Evolutionary conservation across 2,329 filamentous ascomycete genomes (phyloP).

Genomic region (Stachybotrys echinatus): DNA sequence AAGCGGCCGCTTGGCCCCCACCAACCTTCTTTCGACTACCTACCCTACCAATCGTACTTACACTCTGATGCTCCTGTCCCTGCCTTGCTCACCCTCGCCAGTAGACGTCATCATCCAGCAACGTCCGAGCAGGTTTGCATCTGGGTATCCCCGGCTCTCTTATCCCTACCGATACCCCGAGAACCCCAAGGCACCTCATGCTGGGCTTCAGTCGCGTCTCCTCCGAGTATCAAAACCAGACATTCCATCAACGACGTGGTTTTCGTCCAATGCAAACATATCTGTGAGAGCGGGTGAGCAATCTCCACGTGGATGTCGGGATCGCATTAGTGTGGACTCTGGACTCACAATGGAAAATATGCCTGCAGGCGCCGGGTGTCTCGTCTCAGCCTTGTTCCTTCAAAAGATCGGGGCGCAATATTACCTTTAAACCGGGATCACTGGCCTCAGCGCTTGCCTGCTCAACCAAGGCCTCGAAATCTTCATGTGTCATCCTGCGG

Average conservation of each 20-base stretch:
- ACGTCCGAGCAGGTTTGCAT: too few species aligned
- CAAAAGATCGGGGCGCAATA: conserved; percentile 5
- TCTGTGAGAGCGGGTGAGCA: conserved; percentile 25
- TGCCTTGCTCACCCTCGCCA: neutral
- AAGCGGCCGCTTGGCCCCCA: conserved; percentile 5
- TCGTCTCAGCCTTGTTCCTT: neutral
- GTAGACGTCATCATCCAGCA: too few species aligned
- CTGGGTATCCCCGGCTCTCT: too few species aligned
- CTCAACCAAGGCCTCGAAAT: conserved; percentile 52
- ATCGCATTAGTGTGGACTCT: neutral
- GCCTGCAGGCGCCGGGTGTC: conserved; percentile 30
- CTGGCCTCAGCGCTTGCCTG: conserved; percentile 49
- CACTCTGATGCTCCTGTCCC: neutral
- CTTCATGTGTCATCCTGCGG: conserved; percentile 49
- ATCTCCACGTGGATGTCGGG: conserved; percentile 6
- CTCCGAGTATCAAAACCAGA: neutral
- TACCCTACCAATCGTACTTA: neutral
- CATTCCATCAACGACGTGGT: conserved; percentile 22
- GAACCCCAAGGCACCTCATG: too few species aligned
- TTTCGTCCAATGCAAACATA: conserved; percentile 61
- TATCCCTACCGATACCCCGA: too few species aligned
- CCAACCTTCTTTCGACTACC: conserved; percentile 10
- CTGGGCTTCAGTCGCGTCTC: too few species aligned
- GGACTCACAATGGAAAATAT: conserved; percentile 55
- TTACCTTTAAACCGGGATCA: conserved; percentile 51